phyloP scores from a whole-genome alignment of 495 filamentous ascomycete species.

The Lepraria neglecta region DNA sequence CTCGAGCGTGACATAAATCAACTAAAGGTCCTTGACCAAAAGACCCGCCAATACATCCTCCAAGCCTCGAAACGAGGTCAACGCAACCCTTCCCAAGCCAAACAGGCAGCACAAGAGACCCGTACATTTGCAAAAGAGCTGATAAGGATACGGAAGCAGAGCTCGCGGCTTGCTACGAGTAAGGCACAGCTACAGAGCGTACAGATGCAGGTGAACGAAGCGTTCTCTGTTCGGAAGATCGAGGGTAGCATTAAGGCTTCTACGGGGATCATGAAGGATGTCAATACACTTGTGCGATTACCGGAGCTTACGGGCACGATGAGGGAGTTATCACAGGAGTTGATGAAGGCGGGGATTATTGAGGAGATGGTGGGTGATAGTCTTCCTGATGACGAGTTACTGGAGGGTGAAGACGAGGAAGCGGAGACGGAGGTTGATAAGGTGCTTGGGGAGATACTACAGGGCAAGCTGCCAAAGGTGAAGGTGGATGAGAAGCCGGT shows the following conservation, averaged over 20 bases:
- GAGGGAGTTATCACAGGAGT: conserved; percentile 77
- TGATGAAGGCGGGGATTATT: conserved; percentile 92
- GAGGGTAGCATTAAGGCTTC: conserved; percentile 83
- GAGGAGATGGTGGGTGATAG: conserved; percentile 93
- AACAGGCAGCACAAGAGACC: conserved; percentile 69
- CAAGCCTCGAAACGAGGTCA: conserved; percentile 71
- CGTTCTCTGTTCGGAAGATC: conserved; percentile 92
- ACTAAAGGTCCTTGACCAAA: conserved; percentile 68
- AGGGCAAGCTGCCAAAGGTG: conserved; percentile 69
- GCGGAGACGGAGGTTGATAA: conserved; percentile 92
- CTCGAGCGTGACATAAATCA: conserved; percentile 85
- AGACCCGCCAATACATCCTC: conserved; percentile 80
- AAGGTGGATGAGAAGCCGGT: conserved; percentile 46
- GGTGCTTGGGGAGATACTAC: conserved; percentile 80
- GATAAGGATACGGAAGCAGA: conserved; percentile 71
- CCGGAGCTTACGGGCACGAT: conserved; percentile 87
- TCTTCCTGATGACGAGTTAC: conserved; percentile 62
- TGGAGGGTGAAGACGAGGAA: conserved; percentile 81
- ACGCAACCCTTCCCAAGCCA: conserved; percentile 64
- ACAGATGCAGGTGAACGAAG: conserved; percentile 96
- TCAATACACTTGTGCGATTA: conserved; percentile 76
- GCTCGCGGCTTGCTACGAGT: conserved; percentile 65
- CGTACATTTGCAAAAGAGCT: conserved; percentile 85
- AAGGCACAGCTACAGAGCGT: conserved; percentile 91
- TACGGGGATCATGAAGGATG: conserved; percentile 94